These are phyloP conservation scores for Citeromyces nyonsensis DNA, from an alignment of 805 yeast genomes.

Conservation along the genomic window DNA sequence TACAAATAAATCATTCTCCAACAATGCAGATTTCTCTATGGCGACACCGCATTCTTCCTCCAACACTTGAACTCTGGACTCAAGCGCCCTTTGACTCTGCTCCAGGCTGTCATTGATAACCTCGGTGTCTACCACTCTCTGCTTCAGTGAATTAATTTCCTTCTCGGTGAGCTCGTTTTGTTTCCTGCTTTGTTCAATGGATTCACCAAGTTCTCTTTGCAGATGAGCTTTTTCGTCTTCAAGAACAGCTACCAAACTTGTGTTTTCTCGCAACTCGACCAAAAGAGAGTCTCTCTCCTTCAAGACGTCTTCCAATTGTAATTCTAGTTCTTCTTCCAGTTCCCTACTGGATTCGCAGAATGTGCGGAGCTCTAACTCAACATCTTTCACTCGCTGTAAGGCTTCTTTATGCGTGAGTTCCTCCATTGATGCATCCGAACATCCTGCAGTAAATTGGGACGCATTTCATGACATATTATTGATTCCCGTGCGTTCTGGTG, in stretches of 20 bases:
- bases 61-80: conserved; percentile 16
- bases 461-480: background rate
- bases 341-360: conserved; percentile 27
- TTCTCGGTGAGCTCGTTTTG: conserved; percentile 7
- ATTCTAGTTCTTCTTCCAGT: conserved; percentile 25
- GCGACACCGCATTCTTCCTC: conserved; percentile 24
- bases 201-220: conserved; percentile 2
- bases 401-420: conserved; percentile 8
- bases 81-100: conserved; percentile 18
- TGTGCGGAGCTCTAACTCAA: conserved; percentile 21
- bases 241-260: background rate
- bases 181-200: conserved; percentile 7
- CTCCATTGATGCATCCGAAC: background rate
- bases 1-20: conserved; percentile 19
- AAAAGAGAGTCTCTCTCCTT: conserved; percentile 10
- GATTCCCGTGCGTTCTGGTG: too few relatives aligned
- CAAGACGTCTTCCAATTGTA: conserved; percentile 17
- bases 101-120: conserved; percentile 25
- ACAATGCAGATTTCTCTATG: conserved; percentile 21
- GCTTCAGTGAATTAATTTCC: conserved; percentile 5
- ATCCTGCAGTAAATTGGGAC: background rate
- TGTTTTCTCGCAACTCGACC: conserved; percentile 3
- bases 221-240: conserved; percentile 1
- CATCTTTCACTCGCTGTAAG: conserved; percentile 15
- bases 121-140: conserved; percentile 20